These are phyloP conservation scores for Naganishia vaughanmartiniae DNA, from an alignment of 768 basidiomycete species.

Conservation along the genomic window DNA sequence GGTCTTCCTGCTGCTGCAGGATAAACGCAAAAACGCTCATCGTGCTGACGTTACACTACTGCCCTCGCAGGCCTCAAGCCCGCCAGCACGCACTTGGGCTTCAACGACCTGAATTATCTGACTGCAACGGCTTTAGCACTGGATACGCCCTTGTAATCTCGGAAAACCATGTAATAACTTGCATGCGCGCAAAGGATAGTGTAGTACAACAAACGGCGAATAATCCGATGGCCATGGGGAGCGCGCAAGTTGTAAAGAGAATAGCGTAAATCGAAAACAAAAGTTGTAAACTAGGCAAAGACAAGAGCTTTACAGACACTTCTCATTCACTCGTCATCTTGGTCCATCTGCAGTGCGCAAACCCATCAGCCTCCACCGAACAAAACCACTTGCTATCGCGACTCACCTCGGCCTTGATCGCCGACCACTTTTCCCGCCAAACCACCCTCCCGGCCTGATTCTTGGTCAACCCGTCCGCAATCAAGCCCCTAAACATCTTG, in stretches of 20 bases:
- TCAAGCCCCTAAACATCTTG: slow-evolving; percentile 4
- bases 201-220: no score
- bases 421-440: slow-evolving; percentile 16
- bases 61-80: neutral
- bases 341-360: neutral
- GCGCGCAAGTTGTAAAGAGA: neutral
- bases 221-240: neutral
- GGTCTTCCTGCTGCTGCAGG: neutral
- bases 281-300: neutral
- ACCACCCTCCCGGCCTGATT: slow-evolving; percentile 13
- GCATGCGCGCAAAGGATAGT: no score
- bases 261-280: slow-evolving; percentile 1
- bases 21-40: neutral
- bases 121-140: neutral
- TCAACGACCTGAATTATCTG: slow-evolving; percentile 6
- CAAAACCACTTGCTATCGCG: no score
- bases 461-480: slow-evolving; percentile 9
- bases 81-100: slow-evolving; percentile 4
- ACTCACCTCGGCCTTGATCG: slow-evolving; percentile 10
- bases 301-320: neutral
- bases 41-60: neutral
- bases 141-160: slow-evolving; percentile 3
- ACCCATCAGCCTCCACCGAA: no score
- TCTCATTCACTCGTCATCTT: slow-evolving; percentile 3
- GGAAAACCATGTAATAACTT: neutral